Conservation (phyloP, 148 eudicot species). For the Persicaria tinctoria region DNA sequence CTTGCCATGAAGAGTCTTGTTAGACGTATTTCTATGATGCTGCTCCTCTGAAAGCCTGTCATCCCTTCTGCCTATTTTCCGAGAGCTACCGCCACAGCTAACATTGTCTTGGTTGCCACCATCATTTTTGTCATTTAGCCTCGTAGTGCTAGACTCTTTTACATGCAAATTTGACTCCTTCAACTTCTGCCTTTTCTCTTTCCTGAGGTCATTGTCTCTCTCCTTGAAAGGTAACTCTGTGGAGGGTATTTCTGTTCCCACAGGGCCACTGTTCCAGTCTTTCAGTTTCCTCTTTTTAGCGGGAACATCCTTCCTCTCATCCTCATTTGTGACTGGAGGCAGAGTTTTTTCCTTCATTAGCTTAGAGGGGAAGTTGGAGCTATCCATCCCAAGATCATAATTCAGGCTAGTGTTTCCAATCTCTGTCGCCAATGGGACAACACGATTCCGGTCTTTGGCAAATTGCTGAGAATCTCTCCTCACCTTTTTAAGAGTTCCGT, state of each 20-base stretch:
- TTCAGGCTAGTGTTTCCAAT: constrained; percentile 15
- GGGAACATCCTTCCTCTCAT: constrained; percentile 16
- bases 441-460: constrained; percentile 9
- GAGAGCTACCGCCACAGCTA: constrained; percentile 13
- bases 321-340: constrained; percentile 9
- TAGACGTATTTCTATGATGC: constrained; percentile 15
- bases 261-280: constrained; percentile 14
- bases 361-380: background rate
- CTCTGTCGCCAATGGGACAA: constrained; percentile 11
- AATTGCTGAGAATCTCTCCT: constrained; percentile 20
- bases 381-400: constrained; percentile 10
- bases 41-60: constrained; percentile 12
- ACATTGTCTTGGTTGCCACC: constrained; percentile 14
- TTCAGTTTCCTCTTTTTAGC: constrained; percentile 36
- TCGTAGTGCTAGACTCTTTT: constrained; percentile 16
- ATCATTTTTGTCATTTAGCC: constrained; percentile 14
- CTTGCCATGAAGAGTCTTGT: constrained; percentile 18
- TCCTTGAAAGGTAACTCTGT: constrained; percentile 6
- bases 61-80: constrained; percentile 17
- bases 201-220: constrained; percentile 15
- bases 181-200: constrained; percentile 17
- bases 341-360: constrained; percentile 19
- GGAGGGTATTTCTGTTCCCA: background rate
- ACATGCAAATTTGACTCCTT: constrained; percentile 19
- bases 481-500: constrained; percentile 23